Evolutionary conservation across 1,284 basidiomycete species (phyloP).

Genomic region (Earliella scabrosa): DNA sequence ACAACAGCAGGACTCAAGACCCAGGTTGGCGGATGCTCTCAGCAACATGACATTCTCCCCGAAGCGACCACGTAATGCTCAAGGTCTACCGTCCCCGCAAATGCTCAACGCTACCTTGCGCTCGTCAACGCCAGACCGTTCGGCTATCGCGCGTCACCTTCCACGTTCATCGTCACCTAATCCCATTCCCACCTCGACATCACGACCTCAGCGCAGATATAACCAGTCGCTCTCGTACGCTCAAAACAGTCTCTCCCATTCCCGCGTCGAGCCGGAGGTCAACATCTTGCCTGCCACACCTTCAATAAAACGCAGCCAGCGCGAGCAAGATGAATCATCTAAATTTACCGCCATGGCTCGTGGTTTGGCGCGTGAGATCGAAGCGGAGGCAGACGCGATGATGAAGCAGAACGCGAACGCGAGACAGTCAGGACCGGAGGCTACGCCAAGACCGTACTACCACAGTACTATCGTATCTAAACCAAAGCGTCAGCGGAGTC

Average conservation of each 20-base stretch:
- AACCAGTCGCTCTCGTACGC: conserved; percentile 26
- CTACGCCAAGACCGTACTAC: conserved; percentile 13
- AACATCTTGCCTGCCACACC: conserved; percentile 62
- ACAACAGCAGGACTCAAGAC: conserved; percentile 41
- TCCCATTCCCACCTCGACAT: conserved; percentile 16
- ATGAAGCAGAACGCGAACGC: conserved; percentile 2
- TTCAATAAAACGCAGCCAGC: conserved; percentile 26
- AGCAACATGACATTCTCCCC: conserved; percentile 70
- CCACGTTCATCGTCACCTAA: conserved; percentile 14
- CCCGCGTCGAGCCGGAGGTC: conserved; percentile 47
- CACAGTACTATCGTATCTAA: conserved; percentile 29
- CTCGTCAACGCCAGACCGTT: conserved; percentile 17
- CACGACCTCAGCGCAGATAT: conserved; percentile 16
- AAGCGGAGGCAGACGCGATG: conserved; percentile 39
- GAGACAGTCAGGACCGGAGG: conserved; percentile 23
- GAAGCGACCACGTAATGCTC: conserved; percentile 63
- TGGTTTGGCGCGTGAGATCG: conserved; percentile 57
- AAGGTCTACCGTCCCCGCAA: conserved; percentile 29
- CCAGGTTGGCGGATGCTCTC: conserved; percentile 69
- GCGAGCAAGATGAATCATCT: conserved; percentile 35
- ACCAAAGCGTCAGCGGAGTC: conserved; percentile 23
- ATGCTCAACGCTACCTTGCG: conserved; percentile 20
- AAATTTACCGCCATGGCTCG: conserved; percentile 63
- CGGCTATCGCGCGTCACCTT: conserved; percentile 17
- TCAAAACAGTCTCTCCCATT: conserved; percentile 34